Conservation (phyloP, 78 protist species). For the slime mould (Dictyostelium discoideum) region DNA sequence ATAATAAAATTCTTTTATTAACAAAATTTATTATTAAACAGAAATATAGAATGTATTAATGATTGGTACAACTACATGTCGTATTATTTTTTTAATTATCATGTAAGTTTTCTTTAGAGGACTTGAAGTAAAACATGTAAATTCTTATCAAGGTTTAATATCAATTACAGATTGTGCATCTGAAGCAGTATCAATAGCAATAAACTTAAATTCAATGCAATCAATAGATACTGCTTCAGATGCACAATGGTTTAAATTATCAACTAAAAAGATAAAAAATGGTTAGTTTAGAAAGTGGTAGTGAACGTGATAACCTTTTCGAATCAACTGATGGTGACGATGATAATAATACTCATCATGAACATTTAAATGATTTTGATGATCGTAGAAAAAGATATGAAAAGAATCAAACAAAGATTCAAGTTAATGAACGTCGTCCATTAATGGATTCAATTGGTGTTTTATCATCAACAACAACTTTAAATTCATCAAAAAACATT, state of each 20-base stretch:
- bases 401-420: neutral
- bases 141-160: conserved; percentile 42
- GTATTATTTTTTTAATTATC: conserved; percentile 1
- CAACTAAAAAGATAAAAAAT: conserved; percentile 16
- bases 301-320: conserved; percentile 30
- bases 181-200: conserved; percentile 1
- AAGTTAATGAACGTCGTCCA: conserved; percentile 2
- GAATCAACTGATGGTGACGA: conserved; percentile 12
- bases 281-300: conserved; percentile 10
- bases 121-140: neutral
- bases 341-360: neutral
- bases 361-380: neutral
- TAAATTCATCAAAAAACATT: neutral
- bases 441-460: neutral
- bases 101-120: conserved; percentile 3
- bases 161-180: conserved; percentile 24
- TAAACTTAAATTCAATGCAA: neutral
- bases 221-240: no score
- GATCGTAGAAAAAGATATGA: neutral
- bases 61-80: neutral
- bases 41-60: no score
- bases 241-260: no score
- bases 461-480: neutral
- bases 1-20: no score
- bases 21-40: no score